Percentiles rank a stretch among this genome's conserved stretches.
Evolutionary conservation across 1,139 yeast genomes (phyloP).

Genomic region (Sporopachydermia cereana): DNA sequence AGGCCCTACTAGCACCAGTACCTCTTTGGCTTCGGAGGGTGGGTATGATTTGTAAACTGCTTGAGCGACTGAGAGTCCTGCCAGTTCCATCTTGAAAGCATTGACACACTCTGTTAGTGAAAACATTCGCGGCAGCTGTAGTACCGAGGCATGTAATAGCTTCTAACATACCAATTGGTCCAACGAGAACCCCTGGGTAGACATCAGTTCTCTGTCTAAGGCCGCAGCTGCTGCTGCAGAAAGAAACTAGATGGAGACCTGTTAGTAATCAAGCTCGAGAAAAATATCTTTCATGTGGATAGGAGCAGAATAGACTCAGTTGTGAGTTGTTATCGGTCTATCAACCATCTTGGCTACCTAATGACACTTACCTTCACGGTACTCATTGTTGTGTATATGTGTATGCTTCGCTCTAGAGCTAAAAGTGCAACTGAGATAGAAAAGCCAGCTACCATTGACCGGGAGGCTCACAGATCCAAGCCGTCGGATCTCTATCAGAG

Average conservation of each 20-base stretch:
- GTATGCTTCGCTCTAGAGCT: too few species aligned
- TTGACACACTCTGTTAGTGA: neutral
- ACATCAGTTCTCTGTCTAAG: constrained; percentile 81
- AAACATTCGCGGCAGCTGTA: neutral
- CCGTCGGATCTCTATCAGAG: too few species aligned
- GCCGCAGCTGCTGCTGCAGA: constrained; percentile 45
- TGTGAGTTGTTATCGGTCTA: too few species aligned
- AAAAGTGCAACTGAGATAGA: too few species aligned
- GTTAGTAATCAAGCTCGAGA: too few species aligned
- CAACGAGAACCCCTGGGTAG: constrained; percentile 67
- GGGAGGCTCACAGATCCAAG: too few species aligned
- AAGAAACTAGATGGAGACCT: constrained; percentile 3
- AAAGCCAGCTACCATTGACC: too few species aligned
- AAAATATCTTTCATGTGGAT: too few species aligned
- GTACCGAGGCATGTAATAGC: neutral
- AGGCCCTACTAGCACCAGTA: constrained; percentile 78
- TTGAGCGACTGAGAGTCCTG: constrained; percentile 90
- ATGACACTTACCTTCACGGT: too few species aligned
- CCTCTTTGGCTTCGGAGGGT: constrained; percentile 32
- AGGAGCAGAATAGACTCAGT: too few species aligned
- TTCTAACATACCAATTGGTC: constrained; percentile 51
- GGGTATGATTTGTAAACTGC: constrained; percentile 62
- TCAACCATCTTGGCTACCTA: too few species aligned
- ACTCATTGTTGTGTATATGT: too few species aligned
- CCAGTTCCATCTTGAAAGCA: constrained; percentile 63